These are phyloP conservation scores for Coelastrella sp. DNA, from an alignment of 139 green algal species.

Conservation along the genomic window DNA sequence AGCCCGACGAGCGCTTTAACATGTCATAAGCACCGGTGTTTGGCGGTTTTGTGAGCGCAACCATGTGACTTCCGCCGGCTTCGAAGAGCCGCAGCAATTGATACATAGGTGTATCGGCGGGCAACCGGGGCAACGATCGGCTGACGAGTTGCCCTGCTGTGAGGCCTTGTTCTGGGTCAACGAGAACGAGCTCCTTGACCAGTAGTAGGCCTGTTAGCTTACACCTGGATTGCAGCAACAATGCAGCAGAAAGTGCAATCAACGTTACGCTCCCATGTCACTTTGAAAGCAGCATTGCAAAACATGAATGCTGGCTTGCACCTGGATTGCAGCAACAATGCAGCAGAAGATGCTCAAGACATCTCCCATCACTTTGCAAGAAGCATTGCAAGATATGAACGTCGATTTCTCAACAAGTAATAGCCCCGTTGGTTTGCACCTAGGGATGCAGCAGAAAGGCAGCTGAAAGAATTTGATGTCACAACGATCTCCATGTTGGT, in stretches of 20 bases:
- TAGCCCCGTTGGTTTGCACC: constrained; percentile 37
- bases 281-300: too few relatives aligned
- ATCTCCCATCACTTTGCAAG: too few relatives aligned
- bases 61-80: constrained; percentile 66
- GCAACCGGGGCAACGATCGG: constrained; percentile 36
- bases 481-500: too few relatives aligned
- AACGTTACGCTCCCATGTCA: too few relatives aligned
- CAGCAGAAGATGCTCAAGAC: background rate
- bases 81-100: constrained; percentile 88
- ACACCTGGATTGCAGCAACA: background rate
- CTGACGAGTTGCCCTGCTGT: constrained; percentile 39
- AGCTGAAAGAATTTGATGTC: too few relatives aligned
- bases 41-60: constrained; percentile 5
- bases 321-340: background rate
- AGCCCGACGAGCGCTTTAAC: too few relatives aligned
- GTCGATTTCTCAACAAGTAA: too few relatives aligned
- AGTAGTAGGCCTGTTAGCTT: constrained; percentile 73
- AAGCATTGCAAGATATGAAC: too few relatives aligned
- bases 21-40: too few relatives aligned
- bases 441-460: background rate
- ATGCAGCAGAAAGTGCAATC: background rate
- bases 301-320: constrained; percentile 26
- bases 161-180: constrained; percentile 48
- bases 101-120: constrained; percentile 66
- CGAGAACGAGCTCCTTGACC: constrained; percentile 79